Evolutionary conservation across 2,329 filamentous ascomycete species (phyloP).

Genomic region (Lizonia empirigonia): DNA sequence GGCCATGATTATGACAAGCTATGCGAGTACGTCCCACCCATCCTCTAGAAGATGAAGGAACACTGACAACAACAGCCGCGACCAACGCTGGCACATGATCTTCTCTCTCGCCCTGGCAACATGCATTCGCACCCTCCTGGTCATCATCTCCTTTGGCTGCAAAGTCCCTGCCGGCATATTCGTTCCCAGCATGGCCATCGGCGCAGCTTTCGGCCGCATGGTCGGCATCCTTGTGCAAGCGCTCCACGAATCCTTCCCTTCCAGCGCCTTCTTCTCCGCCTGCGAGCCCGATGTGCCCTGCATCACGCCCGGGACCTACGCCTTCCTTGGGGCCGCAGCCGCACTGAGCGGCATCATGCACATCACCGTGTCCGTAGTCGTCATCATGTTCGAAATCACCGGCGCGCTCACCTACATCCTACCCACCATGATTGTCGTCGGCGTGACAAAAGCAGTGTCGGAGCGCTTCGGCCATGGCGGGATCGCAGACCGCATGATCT

Average conservation of each 20-base stretch:
- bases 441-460: conserved; percentile 90
- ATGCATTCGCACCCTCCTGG: conserved; percentile 77
- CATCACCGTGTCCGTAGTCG: conserved; percentile 92
- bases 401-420: conserved; percentile 97
- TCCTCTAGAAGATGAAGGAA: too few relatives aligned
- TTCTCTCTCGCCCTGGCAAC: conserved; percentile 80
- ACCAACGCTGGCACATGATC: conserved; percentile 79
- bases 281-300: conserved; percentile 92
- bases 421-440: conserved; percentile 98
- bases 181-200: conserved; percentile 96
- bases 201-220: conserved; percentile 89
- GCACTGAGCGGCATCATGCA: conserved; percentile 97
- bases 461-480: conserved; percentile 93
- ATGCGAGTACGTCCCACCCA: conserved; percentile 67
- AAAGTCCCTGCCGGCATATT: conserved; percentile 98
- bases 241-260: conserved; percentile 81
- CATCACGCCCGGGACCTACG: conserved; percentile 96
- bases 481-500: conserved; percentile 98
- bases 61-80: conserved; percentile 46
- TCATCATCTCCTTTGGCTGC: conserved; percentile 96
- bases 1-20: conserved; percentile 87
- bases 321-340: conserved; percentile 89
- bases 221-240: conserved; percentile 94
- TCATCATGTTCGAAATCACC: conserved; percentile 99
- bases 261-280: conserved; percentile 82